Evolutionary conservation across 331 rosid species (phyloP).

Genomic region (Dryas integrifolia): DNA sequence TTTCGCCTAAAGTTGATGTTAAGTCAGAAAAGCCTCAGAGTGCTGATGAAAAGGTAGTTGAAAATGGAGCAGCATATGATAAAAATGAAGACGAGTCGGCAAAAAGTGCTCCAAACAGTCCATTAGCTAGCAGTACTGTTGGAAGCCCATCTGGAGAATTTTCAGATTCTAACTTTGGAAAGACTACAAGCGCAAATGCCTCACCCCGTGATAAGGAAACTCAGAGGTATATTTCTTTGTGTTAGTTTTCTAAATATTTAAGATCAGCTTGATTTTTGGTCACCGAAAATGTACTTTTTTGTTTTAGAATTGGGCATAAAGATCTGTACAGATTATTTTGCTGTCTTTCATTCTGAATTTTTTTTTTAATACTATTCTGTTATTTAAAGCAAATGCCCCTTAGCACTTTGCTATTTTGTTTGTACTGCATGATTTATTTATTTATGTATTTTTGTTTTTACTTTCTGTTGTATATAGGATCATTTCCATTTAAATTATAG

Average conservation of each 20-base stretch:
- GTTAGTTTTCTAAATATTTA: constrained; percentile 16
- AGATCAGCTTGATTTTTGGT: constrained; percentile 8
- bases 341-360: background rate
- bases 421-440: background rate
- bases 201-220: constrained; percentile 65
- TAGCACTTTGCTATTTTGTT: background rate
- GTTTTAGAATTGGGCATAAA: background rate
- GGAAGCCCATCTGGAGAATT: constrained; percentile 78
- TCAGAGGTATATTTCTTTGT: constrained; percentile 55
- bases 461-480: no score
- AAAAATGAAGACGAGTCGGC: constrained; percentile 59
- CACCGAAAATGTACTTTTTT: background rate
- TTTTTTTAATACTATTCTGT: background rate
- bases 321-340: background rate
- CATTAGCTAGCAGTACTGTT: constrained; percentile 62
- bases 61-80: constrained; percentile 61
- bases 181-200: constrained; percentile 49
- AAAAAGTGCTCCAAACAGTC: constrained; percentile 78
- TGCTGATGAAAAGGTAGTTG: constrained; percentile 55
- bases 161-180: constrained; percentile 54
- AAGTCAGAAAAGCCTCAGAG: constrained; percentile 52
- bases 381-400: background rate
- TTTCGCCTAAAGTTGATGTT: constrained; percentile 49
- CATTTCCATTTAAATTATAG: background rate
- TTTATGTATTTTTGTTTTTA: background rate